Percentiles rank a stretch among this genome's conserved stretches.
Conservation (phyloP, 768 basidiomycete genomes). For the Phaffia australis region DNA sequence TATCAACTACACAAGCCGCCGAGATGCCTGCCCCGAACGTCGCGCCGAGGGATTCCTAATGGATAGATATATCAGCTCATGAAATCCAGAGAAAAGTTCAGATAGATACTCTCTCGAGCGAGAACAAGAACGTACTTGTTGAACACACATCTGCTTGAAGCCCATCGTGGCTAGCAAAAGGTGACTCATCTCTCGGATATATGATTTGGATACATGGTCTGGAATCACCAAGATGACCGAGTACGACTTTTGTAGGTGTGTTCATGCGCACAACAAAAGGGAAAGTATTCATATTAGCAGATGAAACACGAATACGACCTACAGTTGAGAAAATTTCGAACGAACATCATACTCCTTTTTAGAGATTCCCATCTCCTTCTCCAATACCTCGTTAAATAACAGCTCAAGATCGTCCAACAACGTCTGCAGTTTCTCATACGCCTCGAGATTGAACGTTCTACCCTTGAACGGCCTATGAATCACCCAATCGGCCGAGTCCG, state of each 20-base stretch:
- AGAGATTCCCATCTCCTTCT: constrained; percentile 50
- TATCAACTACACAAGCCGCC: constrained; percentile 88
- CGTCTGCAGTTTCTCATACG: constrained; percentile 53
- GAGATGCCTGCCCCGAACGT: constrained; percentile 93
- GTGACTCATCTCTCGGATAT: constrained; percentile 66
- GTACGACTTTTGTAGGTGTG: constrained; percentile 50
- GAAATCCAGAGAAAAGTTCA: background rate
- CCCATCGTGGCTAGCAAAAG: constrained; percentile 65
- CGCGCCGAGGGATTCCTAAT: constrained; percentile 78
- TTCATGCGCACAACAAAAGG: background rate
- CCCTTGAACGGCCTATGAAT: constrained; percentile 72
- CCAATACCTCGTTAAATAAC: constrained; percentile 54
- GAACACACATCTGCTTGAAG: constrained; percentile 84
- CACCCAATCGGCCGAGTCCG: constrained; percentile 55
- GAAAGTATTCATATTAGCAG: no score
- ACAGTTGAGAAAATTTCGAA: background rate
- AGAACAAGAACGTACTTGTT: constrained; percentile 53
- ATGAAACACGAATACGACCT: no score
- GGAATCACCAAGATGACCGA: constrained; percentile 81
- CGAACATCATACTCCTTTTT: constrained; percentile 40
- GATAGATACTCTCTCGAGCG: background rate
- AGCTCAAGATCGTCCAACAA: constrained; percentile 67
- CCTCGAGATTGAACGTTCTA: constrained; percentile 67
- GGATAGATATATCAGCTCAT: background rate
- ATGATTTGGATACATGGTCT: constrained; percentile 75